Evolutionary conservation across 176 grass and related monocot genomes (phyloP).

Genomic region (Oryza longistaminata): DNA sequence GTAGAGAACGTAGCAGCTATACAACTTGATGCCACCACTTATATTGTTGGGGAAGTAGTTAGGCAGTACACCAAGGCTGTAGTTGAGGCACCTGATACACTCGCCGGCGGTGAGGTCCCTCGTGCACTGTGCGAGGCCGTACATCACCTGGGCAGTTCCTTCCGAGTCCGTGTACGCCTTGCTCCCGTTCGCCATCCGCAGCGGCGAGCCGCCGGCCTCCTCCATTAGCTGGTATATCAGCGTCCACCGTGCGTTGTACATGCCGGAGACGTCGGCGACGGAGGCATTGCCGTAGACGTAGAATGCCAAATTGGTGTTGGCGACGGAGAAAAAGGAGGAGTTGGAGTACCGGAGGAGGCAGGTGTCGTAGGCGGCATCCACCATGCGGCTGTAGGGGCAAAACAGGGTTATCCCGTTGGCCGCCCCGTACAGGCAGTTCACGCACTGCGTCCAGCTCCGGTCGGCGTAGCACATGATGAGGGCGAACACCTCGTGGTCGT

Average conservation of each 20-base stretch:
- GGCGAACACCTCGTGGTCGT: slow-evolving; percentile 11
- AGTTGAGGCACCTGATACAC: slow-evolving; percentile 19
- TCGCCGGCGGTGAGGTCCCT: slow-evolving; percentile 1
- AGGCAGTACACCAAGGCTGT: not conserved
- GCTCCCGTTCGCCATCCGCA: slow-evolving; percentile 10
- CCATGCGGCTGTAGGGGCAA: not conserved
- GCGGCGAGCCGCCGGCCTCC: not conserved
- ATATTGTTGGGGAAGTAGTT: not conserved
- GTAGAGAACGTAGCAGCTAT: slow-evolving; percentile 28
- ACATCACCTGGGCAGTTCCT: not conserved
- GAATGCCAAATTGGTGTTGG: not conserved
- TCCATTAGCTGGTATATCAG: not conserved
- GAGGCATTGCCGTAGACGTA: too few species aligned
- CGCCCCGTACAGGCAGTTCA: slow-evolving; percentile 14
- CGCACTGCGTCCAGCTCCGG: not conserved
- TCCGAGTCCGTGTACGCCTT: not conserved
- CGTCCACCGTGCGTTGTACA: not conserved
- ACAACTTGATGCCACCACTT: not conserved
- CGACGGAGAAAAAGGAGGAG: not conserved
- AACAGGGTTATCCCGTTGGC: not conserved
- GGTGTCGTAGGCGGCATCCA: not conserved
- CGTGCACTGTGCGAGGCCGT: slow-evolving; percentile 45
- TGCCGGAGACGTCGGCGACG: not conserved
- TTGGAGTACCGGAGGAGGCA: not conserved
- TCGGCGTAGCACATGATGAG: slow-evolving; percentile 47